A percentile compares a stretch with the other conserved stretches of the same genome.
These are phyloP conservation scores for Trichoderma sp. DNA, from an alignment of 2,329 filamentous ascomycete species.

Conservation along the genomic window DNA sequence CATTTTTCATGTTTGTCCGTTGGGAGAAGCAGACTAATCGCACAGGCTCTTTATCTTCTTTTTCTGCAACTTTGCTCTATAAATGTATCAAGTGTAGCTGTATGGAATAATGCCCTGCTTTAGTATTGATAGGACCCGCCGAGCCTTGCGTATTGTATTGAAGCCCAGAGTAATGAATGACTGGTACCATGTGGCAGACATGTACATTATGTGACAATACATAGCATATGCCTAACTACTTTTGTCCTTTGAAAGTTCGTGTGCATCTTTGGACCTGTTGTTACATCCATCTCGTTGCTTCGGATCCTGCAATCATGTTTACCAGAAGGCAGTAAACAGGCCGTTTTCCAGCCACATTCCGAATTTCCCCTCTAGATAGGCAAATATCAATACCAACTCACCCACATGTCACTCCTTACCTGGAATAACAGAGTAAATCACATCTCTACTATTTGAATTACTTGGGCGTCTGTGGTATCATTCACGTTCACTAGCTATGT, in stretches of 20 bases:
- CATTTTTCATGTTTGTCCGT: neutral
- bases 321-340: too few species aligned
- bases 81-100: constrained; percentile 16
- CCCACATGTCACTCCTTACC: neutral
- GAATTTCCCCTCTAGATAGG: too few species aligned
- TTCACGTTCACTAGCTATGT: too few species aligned
- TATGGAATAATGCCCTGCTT: neutral
- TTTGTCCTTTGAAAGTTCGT: neutral
- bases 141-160: neutral
- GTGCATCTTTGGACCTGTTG: neutral
- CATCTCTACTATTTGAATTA: neutral
- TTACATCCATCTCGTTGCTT: neutral
- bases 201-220: neutral
- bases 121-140: neutral
- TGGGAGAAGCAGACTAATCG: constrained; percentile 19
- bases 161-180: neutral
- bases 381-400: neutral
- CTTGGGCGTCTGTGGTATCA: neutral
- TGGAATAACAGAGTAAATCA: neutral
- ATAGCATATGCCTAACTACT: neutral
- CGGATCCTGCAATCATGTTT: too few species aligned
- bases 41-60: constrained; percentile 9
- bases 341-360: too few species aligned
- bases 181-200: neutral
- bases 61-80: neutral